A percentile compares a stretch with the other conserved stretches of the same genome.
Evolutionary conservation across 2,329 filamentous ascomycete genomes (phyloP).

Genomic region (Hypomyces perniciosus): DNA sequence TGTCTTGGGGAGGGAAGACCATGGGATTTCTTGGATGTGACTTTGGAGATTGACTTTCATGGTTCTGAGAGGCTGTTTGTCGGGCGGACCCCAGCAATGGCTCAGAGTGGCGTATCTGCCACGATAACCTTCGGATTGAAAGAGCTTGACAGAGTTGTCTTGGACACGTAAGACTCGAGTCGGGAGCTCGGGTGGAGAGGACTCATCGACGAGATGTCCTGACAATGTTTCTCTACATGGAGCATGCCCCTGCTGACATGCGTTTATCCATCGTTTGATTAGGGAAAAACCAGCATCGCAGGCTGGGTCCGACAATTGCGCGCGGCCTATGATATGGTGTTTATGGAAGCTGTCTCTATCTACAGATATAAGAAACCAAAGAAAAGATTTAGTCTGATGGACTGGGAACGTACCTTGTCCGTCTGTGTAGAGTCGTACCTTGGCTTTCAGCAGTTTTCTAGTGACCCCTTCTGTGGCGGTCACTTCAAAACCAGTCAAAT

Average conservation of each 20-base stretch:
- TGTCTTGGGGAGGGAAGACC: slow-evolving; percentile 12
- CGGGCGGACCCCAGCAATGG: slow-evolving; percentile 11
- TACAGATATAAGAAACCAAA: neutral
- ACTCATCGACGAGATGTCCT: slow-evolving; percentile 4
- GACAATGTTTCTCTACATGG: slow-evolving; percentile 8
- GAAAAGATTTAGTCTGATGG: neutral
- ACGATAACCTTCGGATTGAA: neutral
- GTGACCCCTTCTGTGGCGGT: slow-evolving; percentile 1
- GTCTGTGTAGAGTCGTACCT: slow-evolving; percentile 9
- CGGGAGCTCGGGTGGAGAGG: slow-evolving; percentile 3
- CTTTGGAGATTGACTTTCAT: slow-evolving; percentile 1
- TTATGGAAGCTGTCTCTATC: neutral
- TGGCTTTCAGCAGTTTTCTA: slow-evolving; percentile 1
- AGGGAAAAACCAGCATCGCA: slow-evolving; percentile 6
- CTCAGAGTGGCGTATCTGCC: slow-evolving; percentile 11
- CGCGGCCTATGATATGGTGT: slow-evolving; percentile 11
- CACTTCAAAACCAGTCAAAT: slow-evolving; percentile 10
- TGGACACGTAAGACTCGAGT: slow-evolving; percentile 6
- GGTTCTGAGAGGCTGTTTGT: slow-evolving; percentile 9
- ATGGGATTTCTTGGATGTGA: slow-evolving; percentile 10
- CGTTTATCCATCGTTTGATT: slow-evolving; percentile 6
- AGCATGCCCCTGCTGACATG: slow-evolving; percentile 6
- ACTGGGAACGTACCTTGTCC: neutral
- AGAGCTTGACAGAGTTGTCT: neutral
- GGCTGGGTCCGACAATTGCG: slow-evolving; percentile 1